Evolutionary conservation across 805 yeast species (phyloP).

Genomic region (Brettanomyces bruxellensis): DNA sequence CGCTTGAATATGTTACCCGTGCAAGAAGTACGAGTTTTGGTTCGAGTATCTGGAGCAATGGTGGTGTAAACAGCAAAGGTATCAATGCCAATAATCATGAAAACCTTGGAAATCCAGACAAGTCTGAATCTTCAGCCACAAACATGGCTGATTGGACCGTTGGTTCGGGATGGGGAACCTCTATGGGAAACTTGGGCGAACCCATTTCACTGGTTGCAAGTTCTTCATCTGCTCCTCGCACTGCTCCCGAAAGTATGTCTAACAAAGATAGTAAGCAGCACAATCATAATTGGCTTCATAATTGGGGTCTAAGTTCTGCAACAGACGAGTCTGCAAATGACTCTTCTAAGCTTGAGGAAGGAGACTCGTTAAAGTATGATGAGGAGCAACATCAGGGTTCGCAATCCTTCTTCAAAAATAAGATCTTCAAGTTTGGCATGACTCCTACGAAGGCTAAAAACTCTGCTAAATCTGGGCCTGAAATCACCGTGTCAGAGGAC

Average conservation of each 20-base stretch:
- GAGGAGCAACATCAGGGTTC: constrained; percentile 17
- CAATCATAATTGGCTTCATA: constrained; percentile 1
- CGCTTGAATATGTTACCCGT: constrained; percentile 9
- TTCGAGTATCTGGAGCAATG: constrained; percentile 26
- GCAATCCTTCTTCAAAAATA: constrained; percentile 29
- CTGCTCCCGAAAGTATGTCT: not conserved
- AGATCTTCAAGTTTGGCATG: constrained; percentile 28
- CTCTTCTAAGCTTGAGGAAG: not conserved
- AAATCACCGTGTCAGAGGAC: constrained; percentile 5
- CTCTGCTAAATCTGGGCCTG: constrained; percentile 12
- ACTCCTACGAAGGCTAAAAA: constrained; percentile 24
- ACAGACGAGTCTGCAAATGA: constrained; percentile 3
- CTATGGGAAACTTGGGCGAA: not conserved
- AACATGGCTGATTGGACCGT: not conserved
- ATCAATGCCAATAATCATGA: constrained; percentile 1
- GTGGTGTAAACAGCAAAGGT: constrained; percentile 3
- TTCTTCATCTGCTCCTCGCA: no score
- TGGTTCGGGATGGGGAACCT: not conserved
- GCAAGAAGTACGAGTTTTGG: constrained; percentile 28
- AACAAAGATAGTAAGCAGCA: constrained; percentile 2
- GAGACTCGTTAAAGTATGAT: constrained; percentile 3
- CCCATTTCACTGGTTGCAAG: not conserved
- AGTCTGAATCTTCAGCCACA: not conserved
- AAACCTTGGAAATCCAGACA: no score
- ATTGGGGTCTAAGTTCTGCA: constrained; percentile 1